phyloP scores from a whole-genome alignment of 768 basidiomycete species.

The Leccinellum luteum region DNA sequence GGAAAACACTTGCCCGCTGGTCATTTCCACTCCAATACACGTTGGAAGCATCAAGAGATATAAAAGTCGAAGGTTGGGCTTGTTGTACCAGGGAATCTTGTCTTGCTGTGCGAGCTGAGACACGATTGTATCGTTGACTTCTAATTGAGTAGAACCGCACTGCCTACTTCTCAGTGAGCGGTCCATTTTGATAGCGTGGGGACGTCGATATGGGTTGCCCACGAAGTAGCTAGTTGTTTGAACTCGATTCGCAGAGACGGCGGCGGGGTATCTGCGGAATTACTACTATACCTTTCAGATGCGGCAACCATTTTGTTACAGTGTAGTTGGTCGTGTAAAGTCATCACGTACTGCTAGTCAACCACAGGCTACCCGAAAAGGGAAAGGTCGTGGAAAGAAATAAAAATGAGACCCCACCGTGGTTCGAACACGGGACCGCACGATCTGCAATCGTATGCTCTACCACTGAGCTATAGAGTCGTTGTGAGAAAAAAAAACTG shows the following conservation, averaged over 20 bases:
- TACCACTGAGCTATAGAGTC: conserved; percentile 47
- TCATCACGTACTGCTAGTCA: too few relatives aligned
- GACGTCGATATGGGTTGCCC: too few relatives aligned
- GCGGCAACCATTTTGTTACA: too few relatives aligned
- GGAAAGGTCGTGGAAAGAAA: conserved; percentile 2
- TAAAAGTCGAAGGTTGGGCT: background rate
- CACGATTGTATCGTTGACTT: background rate
- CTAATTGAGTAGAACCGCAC: background rate
- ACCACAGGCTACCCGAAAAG: too few relatives aligned
- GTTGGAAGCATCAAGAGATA: background rate
- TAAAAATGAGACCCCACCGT: conserved; percentile 44
- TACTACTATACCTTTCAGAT: too few relatives aligned
- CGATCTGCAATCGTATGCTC: conserved; percentile 62
- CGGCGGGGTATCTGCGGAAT: too few relatives aligned
- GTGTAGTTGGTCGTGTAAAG: too few relatives aligned
- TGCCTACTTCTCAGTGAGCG: background rate
- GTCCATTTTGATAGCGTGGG: background rate
- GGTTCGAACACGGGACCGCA: conserved; percentile 56
- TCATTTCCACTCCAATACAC: background rate
- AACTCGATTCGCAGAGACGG: too few relatives aligned
- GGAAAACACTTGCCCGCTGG: background rate
- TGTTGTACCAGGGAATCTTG: background rate
- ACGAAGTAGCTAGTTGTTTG: too few relatives aligned
- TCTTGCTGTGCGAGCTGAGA: background rate
- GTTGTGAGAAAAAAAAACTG: too few relatives aligned